Evolutionary conservation across 352 stramenopile species (phyloP).

Genomic region (Phytophthora tubulina): DNA sequence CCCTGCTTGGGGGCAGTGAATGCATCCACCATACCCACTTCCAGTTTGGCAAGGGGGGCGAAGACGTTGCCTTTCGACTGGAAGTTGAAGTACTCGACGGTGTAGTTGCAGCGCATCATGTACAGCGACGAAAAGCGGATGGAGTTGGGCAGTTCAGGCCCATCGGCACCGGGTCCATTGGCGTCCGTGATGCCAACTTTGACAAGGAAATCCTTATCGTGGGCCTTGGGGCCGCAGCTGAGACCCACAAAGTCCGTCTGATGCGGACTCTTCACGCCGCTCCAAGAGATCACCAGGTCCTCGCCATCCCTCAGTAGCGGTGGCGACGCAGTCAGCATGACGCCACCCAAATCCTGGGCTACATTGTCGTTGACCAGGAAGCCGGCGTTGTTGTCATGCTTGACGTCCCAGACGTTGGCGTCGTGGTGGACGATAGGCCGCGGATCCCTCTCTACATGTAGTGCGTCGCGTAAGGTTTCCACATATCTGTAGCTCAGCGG

Average conservation of each 20-base stretch:
- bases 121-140: constrained; percentile 75
- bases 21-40: constrained; percentile 63
- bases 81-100: constrained; percentile 71
- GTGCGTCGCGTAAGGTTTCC: constrained; percentile 28
- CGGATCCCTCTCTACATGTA: constrained; percentile 8
- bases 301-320: constrained; percentile 64
- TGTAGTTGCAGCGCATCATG: constrained; percentile 85
- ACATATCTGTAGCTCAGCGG: constrained; percentile 30
- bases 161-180: constrained; percentile 35
- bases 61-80: constrained; percentile 53
- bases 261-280: constrained; percentile 54
- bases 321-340: constrained; percentile 53
- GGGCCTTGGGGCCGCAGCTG: constrained; percentile 67
- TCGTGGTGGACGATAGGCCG: constrained; percentile 25
- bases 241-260: constrained; percentile 73
- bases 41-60: constrained; percentile 46
- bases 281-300: constrained; percentile 81
- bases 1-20: constrained; percentile 74
- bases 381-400: constrained; percentile 15
- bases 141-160: constrained; percentile 36
- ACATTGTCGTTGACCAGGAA: constrained; percentile 26
- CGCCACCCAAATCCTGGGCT: not conserved
- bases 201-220: constrained; percentile 66
- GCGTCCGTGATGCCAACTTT: constrained; percentile 44
- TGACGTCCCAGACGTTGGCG: constrained; percentile 35